phyloP scores from a whole-genome alignment of 208 protist genomes.

The Crithidia fasciculata region DNA sequence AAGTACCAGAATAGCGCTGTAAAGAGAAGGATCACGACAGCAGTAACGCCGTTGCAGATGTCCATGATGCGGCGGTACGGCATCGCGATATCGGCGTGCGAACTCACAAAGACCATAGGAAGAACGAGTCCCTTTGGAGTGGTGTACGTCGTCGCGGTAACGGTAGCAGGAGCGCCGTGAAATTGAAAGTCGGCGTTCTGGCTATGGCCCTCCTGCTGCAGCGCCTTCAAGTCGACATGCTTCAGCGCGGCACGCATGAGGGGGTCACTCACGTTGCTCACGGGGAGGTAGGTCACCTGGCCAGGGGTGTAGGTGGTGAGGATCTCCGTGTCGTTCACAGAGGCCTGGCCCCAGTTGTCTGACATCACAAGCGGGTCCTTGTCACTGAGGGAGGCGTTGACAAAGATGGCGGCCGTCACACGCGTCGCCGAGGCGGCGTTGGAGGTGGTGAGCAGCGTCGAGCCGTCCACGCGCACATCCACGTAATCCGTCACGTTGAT shows the following conservation, averaged over 20 bases:
- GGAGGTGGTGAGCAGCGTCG: background rate
- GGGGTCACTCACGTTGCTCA: conserved; percentile 35
- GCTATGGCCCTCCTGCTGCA: conserved; percentile 10
- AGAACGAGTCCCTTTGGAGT: background rate
- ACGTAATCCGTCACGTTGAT: conserved; percentile 15
- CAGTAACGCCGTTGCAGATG: conserved; percentile 15
- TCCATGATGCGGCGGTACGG: conserved; percentile 20
- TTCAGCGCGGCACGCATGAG: conserved; percentile 42
- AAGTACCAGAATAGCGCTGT: conserved; percentile 11
- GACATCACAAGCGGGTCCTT: conserved; percentile 23
- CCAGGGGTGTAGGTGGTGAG: background rate
- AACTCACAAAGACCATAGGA: conserved; percentile 20
- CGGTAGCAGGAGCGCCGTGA: background rate
- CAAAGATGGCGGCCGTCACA: conserved; percentile 13
- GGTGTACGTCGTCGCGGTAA: conserved; percentile 2
- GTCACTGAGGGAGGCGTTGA: conserved; percentile 14
- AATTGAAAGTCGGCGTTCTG: conserved; percentile 7
- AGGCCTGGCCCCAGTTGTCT: conserved; percentile 36
- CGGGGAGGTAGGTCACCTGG: conserved; percentile 12
- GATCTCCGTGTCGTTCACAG: conserved; percentile 8
- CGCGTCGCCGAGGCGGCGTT: background rate
- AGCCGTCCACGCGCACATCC: conserved; percentile 19
- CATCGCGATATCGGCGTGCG: background rate
- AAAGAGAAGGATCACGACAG: conserved; percentile 5
- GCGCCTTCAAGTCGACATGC: conserved; percentile 25